Evolutionary conservation across 345 rosid species (phyloP), one percentile per base, ranked within the genome.

Genomic region (Jatropha curcas): DNA sequence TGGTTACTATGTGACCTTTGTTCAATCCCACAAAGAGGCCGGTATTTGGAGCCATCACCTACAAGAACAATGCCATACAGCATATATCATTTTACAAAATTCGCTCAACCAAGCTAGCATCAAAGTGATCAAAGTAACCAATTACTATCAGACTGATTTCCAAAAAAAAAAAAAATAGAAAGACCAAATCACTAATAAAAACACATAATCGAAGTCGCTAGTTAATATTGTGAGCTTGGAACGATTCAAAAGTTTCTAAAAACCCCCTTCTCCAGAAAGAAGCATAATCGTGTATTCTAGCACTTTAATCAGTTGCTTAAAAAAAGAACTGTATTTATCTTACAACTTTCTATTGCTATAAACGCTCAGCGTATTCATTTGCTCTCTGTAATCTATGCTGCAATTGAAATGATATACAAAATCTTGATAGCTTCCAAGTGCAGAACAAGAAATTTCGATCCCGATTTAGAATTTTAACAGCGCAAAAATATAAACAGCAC

Each of bases 11-110:
- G 53, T 89, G 91, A 3, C 94, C 94, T 65, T 77, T 89, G 83
- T 87, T 89, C 74, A 86, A 73, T 17, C 94, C 94, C 16, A 87
- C 91, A 65, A 82, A 86, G 24, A 89, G 81, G 33, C 94, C 94
- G 17, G 83, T 80, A 50, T 78, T 84, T 10, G 90, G 78, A 68
- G 91, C 87, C 94, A 87, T 89, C 31, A 55, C 76, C 86, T 84
- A 76, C 60, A 67, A 24, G 3, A 67, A 60, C 1, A 66, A 53
- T 8, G 13, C 24, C 6, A 30, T 20, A 4, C 31, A 69, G n/a
- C 10, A 45, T 9, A 5, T 35, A 60, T 13, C 25, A 50, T 46
- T 31, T 66, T 41, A 31, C 7, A n/a, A 12, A n/a, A 37, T 27
- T 39, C 59, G 17, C 22, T n/a, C 20, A 51, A 34, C 7, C 50